Conservation (phyloP, 2,329 filamentous ascomycete genomes). For the Clarireedia monteithiana region DNA sequence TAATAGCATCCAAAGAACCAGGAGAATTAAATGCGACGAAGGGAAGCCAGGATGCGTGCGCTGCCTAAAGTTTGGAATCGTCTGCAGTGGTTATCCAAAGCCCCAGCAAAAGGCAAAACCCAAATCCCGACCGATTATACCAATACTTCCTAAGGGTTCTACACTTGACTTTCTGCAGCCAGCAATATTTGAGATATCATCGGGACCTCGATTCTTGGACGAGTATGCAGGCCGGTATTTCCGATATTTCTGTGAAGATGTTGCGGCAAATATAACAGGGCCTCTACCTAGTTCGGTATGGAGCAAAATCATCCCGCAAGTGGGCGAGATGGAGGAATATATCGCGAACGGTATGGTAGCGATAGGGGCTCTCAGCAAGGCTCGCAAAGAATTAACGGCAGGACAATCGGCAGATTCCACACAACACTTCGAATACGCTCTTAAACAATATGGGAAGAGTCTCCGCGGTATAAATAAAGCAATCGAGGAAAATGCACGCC, state of each 20-base stretch:
- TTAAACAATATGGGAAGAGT: conserved; percentile 7
- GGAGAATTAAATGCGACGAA: conserved; percentile 28
- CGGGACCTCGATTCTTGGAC: conserved; percentile 9
- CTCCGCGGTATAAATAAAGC: conserved; percentile 4
- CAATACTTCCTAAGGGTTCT: conserved; percentile 1
- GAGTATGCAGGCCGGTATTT: conserved; percentile 13
- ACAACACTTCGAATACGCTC: conserved; percentile 5
- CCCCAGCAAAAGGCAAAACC: background rate
- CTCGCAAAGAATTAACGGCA: background rate
- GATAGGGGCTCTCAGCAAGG: conserved; percentile 13
- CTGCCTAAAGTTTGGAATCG: conserved; percentile 13
- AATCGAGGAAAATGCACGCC: background rate
- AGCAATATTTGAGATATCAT: background rate
- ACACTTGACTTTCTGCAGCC: background rate
- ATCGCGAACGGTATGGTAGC: conserved; percentile 17
- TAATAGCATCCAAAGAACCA: conserved; percentile 34
- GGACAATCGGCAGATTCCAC: background rate
- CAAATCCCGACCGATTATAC: background rate
- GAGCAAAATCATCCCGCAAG: conserved; percentile 16
- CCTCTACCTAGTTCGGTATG: conserved; percentile 13
- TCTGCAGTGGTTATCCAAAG: conserved; percentile 17
- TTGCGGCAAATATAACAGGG: conserved; percentile 12
- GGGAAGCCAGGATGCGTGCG: conserved; percentile 13
- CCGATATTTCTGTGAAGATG: conserved; percentile 15
- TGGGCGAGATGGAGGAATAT: conserved; percentile 13